Conservation (phyloP, 2,329 filamentous ascomycete species). For the Calonectria ilicicola region DNA sequence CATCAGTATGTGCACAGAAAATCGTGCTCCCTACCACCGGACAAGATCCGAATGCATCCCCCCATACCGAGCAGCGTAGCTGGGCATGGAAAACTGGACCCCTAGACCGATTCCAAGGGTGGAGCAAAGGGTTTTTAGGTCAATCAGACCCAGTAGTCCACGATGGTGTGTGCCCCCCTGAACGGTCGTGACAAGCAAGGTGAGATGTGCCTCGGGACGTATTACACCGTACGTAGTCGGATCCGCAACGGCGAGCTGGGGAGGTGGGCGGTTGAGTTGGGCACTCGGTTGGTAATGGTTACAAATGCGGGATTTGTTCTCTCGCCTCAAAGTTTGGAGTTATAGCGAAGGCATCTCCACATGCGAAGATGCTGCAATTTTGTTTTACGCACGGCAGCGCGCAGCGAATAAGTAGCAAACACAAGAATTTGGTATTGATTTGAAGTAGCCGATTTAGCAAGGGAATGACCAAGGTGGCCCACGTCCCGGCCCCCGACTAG, state of each 20-base stretch:
- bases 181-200: constrained; percentile 12
- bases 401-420: not conserved
- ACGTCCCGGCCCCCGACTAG: not conserved
- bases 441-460: not conserved
- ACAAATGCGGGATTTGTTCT: not conserved
- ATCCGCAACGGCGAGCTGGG: constrained; percentile 4
- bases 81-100: constrained; percentile 16
- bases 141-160: not conserved
- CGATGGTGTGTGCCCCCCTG: not conserved
- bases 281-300: not conserved
- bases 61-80: constrained; percentile 21
- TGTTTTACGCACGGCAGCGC: not conserved
- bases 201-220: constrained; percentile 15
- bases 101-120: constrained; percentile 1
- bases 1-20: not conserved
- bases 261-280: not conserved
- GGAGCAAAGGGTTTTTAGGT: constrained; percentile 19
- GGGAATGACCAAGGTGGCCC: not conserved
- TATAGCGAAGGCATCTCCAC: not conserved
- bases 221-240: constrained; percentile 6
- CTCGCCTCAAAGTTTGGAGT: not conserved
- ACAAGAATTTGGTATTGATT: not conserved
- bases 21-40: constrained; percentile 14
- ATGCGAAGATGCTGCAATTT: not conserved
- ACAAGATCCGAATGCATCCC: constrained; percentile 21